phyloP scores from a whole-genome alignment of 345 rosid genomes.

The Hypericum perforatum region DNA sequence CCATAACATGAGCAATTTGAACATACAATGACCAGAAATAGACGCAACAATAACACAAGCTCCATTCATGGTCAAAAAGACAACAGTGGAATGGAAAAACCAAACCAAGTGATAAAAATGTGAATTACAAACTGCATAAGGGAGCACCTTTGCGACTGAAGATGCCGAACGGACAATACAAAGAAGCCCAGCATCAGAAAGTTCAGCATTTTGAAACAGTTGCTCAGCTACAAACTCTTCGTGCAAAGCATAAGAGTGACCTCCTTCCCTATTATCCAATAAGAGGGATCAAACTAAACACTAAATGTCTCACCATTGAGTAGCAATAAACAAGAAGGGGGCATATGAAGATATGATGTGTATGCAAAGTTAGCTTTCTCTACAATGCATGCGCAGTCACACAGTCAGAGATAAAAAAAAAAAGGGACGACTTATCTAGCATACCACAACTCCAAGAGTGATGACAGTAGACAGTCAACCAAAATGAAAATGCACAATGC shows the following conservation, averaged over 20 bases:
- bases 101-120: too few relatives aligned
- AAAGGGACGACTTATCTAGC: too few relatives aligned
- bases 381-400: too few relatives aligned
- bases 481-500: too few relatives aligned
- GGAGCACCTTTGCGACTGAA: constrained; percentile 56
- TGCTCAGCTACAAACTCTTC: constrained; percentile 84
- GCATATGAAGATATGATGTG: neutral
- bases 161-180: constrained; percentile 49
- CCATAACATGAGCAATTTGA: neutral
- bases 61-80: neutral
- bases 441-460: too few relatives aligned
- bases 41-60: neutral
- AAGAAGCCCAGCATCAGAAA: constrained; percentile 61
- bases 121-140: neutral
- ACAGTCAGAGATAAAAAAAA: too few relatives aligned
- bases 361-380: too few relatives aligned
- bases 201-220: constrained; percentile 64
- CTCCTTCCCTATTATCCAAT: constrained; percentile 56
- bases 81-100: neutral
- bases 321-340: neutral
- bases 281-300: constrained; percentile 13
- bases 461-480: too few relatives aligned
- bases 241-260: constrained; percentile 55
- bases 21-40: neutral
- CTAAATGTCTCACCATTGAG: neutral